Conservation (phyloP, 2,329 filamentous ascomycete species). For the Penicillium sclerotiorum region DNA sequence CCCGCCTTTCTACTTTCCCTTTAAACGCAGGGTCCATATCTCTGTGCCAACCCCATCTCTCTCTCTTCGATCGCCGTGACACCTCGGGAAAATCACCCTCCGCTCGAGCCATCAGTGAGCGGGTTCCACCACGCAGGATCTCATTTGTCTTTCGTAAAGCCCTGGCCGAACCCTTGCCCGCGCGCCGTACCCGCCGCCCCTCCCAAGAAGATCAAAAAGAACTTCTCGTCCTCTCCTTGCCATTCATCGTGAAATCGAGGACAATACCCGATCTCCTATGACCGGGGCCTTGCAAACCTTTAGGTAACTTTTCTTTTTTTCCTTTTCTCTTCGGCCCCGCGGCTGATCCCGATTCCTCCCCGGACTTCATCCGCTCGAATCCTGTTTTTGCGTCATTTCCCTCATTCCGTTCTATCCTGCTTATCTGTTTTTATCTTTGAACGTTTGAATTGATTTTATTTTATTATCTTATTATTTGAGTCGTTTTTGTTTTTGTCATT, state of each 20-base stretch:
- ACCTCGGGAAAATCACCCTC: constrained; percentile 23
- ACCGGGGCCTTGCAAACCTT: constrained; percentile 1
- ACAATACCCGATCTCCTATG: not conserved
- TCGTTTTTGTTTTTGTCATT: no score
- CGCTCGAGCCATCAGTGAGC: constrained; percentile 12
- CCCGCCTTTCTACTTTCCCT: not conserved
- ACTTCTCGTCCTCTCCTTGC: constrained; percentile 11
- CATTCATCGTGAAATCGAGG: constrained; percentile 1
- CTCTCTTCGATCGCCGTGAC: constrained; percentile 23
- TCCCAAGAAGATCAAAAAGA: constrained; percentile 21
- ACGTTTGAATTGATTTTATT: no score
- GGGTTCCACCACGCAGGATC: constrained; percentile 14
- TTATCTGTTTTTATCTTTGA: not conserved
- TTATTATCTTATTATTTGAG: no score
- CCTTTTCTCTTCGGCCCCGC: not conserved
- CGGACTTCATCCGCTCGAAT: constrained; percentile 2
- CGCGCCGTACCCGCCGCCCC: constrained; percentile 25
- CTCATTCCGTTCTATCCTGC: not conserved
- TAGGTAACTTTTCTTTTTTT: not conserved
- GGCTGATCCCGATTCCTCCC: constrained; percentile 14
- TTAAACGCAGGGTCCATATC: constrained; percentile 22
- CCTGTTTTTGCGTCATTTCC: constrained; percentile 9
- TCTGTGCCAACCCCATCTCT: constrained; percentile 18
- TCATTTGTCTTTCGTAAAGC: constrained; percentile 16
- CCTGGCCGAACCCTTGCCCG: constrained; percentile 7